These are phyloP conservation scores for Pichia sp. DNA, from an alignment of 1,139 yeast genomes.

Conservation along the genomic window DNA sequence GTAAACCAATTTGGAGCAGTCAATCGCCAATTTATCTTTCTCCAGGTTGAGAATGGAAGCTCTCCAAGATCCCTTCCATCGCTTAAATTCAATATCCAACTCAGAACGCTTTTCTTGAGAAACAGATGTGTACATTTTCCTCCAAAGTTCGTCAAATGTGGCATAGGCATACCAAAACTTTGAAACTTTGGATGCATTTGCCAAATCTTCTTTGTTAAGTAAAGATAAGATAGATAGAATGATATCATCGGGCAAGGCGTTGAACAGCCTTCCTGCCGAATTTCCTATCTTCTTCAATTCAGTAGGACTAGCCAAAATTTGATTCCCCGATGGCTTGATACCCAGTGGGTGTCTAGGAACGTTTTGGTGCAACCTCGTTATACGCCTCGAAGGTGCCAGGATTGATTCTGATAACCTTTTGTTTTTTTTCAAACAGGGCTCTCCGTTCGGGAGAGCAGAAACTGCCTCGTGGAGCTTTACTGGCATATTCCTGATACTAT, in stretches of 20 bases:
- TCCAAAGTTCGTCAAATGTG: constrained; percentile 79
- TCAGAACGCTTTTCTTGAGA: constrained; percentile 1
- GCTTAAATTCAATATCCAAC: constrained; percentile 15
- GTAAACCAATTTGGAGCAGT: constrained; percentile 42
- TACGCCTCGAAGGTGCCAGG: constrained; percentile 10
- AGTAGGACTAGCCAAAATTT: constrained; percentile 33
- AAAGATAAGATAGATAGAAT: constrained; percentile 45
- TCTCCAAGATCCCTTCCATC: constrained; percentile 83
- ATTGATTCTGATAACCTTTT: neutral
- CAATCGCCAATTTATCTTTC: constrained; percentile 25
- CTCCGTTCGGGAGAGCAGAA: neutral
- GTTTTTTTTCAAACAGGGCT: constrained; percentile 4
- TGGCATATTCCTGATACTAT: neutral
- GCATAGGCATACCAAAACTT: constrained; percentile 66
- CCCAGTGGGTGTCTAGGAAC: constrained; percentile 61
- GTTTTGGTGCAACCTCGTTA: constrained; percentile 8
- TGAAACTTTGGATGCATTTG: constrained; percentile 53
- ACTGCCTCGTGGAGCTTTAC: neutral
- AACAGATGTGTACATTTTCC: constrained; percentile 44
- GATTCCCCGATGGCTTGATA: constrained; percentile 72
- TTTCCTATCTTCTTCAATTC: constrained; percentile 31
- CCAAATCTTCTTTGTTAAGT: constrained; percentile 42
- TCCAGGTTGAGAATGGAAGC: constrained; percentile 46
- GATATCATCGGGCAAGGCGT: constrained; percentile 55
- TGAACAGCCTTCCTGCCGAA: constrained; percentile 50